A percentile compares a stretch with the other conserved stretches of the same genome.
phyloP scores from a whole-genome alignment of 768 basidiomycete genomes.

The Peribolospora kevripleyi region DNA sequence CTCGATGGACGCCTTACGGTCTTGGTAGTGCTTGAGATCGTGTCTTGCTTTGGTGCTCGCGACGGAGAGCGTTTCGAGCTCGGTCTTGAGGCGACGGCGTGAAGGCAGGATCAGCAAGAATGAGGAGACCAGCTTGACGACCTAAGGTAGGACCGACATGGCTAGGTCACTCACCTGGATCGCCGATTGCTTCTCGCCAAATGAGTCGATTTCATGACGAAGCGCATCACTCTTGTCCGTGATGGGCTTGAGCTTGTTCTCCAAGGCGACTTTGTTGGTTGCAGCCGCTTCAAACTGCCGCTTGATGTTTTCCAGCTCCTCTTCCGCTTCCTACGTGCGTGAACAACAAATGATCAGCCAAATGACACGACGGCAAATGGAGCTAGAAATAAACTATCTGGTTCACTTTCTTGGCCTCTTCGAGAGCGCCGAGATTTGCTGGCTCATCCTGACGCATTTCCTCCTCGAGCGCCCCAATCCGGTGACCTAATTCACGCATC shows the following conservation, averaged over 20 bases:
- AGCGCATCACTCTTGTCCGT: constrained; percentile 27
- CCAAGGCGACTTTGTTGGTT: constrained; percentile 8
- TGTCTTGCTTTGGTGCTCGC: no score
- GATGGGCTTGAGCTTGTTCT: constrained; percentile 21
- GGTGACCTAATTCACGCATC: neutral
- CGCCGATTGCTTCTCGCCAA: constrained; percentile 24
- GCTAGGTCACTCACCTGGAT: constrained; percentile 23
- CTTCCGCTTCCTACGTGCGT: constrained; percentile 1
- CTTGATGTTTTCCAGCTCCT: constrained; percentile 1
- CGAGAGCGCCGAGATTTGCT: constrained; percentile 33
- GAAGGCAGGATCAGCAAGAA: neutral
- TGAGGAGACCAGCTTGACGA: no score
- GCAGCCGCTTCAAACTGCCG: constrained; percentile 2
- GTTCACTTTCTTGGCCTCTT: constrained; percentile 31
- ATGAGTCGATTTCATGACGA: constrained; percentile 30
- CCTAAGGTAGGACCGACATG: neutral
- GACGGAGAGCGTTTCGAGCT: neutral
- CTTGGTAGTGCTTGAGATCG: neutral
- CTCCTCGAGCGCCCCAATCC: neutral
- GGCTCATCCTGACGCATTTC: constrained; percentile 36
- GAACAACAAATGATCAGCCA: no score
- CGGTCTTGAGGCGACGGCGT: neutral
- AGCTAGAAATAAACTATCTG: neutral
- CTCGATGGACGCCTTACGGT: neutral
- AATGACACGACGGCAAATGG: no score